These are phyloP conservation scores for Rostrohypoxylon terebratum DNA, from an alignment of 495 filamentous ascomycete genomes.

Conservation along the genomic window DNA sequence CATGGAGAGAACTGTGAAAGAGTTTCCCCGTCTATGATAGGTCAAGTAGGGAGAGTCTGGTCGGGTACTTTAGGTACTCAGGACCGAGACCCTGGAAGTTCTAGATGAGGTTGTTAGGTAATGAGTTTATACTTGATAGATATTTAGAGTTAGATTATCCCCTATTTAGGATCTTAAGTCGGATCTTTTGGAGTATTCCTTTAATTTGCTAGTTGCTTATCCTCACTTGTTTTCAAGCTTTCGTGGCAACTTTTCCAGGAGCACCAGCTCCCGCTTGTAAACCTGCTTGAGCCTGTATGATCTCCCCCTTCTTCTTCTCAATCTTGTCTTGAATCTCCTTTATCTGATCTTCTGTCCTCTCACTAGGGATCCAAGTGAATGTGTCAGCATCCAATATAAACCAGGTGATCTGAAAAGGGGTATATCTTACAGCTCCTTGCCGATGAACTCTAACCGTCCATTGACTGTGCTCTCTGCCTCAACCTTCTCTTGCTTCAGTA, in stretches of 20 bases:
- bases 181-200: neutral
- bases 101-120: neutral
- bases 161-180: neutral
- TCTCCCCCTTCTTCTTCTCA: constrained; percentile 76
- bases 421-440: constrained; percentile 86
- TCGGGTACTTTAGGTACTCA: too few relatives aligned
- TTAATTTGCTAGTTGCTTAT: neutral
- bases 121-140: neutral
- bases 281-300: constrained; percentile 59
- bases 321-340: constrained; percentile 80
- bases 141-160: neutral
- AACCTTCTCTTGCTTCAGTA: constrained; percentile 90
- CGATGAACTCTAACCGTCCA: constrained; percentile 89
- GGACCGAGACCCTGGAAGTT: neutral
- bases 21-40: too few relatives aligned
- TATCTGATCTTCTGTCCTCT: constrained; percentile 85
- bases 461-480: constrained; percentile 92
- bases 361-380: constrained; percentile 65
- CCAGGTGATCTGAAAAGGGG: neutral
- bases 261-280: constrained; percentile 52
- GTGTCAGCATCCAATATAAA: neutral
- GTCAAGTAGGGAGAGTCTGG: too few relatives aligned
- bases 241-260: constrained; percentile 44
- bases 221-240: constrained; percentile 17
- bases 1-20: too few relatives aligned